A percentile compares a stretch with the other conserved stretches of the same genome.
Evolutionary conservation across 176 grass and related monocot species (phyloP).

Genomic region (Saccharum spontaneum): DNA sequence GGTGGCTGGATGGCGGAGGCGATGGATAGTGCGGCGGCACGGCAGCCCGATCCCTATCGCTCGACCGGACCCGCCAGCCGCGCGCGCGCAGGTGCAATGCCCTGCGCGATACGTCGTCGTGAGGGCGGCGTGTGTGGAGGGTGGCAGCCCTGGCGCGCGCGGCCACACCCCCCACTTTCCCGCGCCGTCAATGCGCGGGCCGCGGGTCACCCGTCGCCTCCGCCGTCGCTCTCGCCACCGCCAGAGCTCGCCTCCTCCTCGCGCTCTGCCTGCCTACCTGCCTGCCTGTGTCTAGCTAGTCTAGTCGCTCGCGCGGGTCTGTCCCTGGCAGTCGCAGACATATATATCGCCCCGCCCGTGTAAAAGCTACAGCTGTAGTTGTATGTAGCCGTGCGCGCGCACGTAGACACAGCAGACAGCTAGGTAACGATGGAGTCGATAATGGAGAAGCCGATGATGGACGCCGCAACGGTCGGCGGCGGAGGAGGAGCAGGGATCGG

Average conservation of each 20-base stretch:
- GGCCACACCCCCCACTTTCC: slow-evolving; percentile 35
- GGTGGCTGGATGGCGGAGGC: too few species aligned
- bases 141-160: slow-evolving; percentile 16
- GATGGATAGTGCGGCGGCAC: not conserved
- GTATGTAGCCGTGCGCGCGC: not conserved
- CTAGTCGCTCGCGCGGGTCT: not conserved
- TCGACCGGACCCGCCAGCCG: not conserved
- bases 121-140: slow-evolving; percentile 45
- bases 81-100: not conserved
- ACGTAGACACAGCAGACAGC: not conserved
- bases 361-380: slow-evolving; percentile 26
- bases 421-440: slow-evolving; percentile 18
- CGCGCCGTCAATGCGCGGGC: slow-evolving; percentile 45
- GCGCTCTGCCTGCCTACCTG: not conserved
- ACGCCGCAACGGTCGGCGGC: not conserved
- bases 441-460: slow-evolving; percentile 28
- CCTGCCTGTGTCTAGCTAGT: not conserved
- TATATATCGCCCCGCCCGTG: slow-evolving; percentile 25
- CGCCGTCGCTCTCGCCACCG: slow-evolving; percentile 28
- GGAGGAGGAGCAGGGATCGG: not conserved
- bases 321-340: not conserved
- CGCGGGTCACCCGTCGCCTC: not conserved
- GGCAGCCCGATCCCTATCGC: not conserved
- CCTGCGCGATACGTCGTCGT: slow-evolving; percentile 59
- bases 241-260: not conserved